Base-by-base conservation (phyloP, 345 rosid genomes). In the Lepidium africanum region DNA sequence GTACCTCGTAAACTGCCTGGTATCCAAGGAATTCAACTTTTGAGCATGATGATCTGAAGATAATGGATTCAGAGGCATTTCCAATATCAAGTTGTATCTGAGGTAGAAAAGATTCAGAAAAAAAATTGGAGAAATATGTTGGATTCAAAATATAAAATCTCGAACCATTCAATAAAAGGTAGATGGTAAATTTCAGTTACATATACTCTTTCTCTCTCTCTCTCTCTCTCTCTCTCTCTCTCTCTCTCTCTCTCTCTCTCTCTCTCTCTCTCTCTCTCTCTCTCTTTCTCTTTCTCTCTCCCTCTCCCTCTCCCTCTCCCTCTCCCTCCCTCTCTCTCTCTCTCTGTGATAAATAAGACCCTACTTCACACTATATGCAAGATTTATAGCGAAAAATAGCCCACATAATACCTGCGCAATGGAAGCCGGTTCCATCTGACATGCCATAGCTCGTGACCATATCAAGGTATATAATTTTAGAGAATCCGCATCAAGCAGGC, bases 371-470 rank as follows among this genome's bases (percentile, higher is more conserved):
- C 10, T 53, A 33, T 41, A 51, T 62, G 70, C 50, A 47, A 5
- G 58, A 75, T 56, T 60, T 54, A 3, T 27, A 53, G 49, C 10
- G 21, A 10, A 55, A 53, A 61, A 30, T 59, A 46, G 51, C 52
- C 57, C 11, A 47, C 32, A 16, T 47, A 19, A 58, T 63, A 94
- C 99, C 97, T 87, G 97, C 62, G 78, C 88, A 70, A 81, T 53
- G 21, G 63, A 79, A 61, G 83, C 83, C 47, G 96, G 85, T 81
- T 88, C 91, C 99, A 94, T 91, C 77, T 91, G 99, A 76, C 96
- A 94, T 60, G 97, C 96, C 79, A 94, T 13, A 10, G 96, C 83
- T 54, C 99, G 82, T 61, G 95, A 79, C 99, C 99, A 94, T 66
- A 94, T 87, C 73, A 94, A 91, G 48, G 90, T 75, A 79, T 94